Base-by-base conservation (phyloP, 2,329 filamentous ascomycete species). In the Diaporthe aspalathi region DNA sequence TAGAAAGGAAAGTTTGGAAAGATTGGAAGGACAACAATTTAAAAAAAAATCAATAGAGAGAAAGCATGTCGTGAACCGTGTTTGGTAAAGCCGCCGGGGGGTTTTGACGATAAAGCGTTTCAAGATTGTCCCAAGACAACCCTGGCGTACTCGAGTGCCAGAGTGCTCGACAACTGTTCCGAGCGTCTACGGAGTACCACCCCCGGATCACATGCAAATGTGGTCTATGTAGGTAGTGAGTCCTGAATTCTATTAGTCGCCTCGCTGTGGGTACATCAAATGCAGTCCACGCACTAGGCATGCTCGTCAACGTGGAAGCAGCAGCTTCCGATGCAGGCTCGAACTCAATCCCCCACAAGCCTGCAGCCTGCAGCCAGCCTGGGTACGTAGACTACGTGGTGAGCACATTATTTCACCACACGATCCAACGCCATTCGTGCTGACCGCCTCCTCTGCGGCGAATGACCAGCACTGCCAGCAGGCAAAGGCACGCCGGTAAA, bases 51-150 rank as follows among this genome's bases (percentile, higher is more conserved):
- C 35, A 47, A 45, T 17, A 54, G 38, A 11, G 38, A 11, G 20
- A 70, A 22, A 32, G 24, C 17, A 14, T 35, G 40, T 35, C 40
- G 17, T 67, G 40, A 32, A 53, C 40, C 27, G 22, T 20, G 38
- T 12, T 49, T 16, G 27, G 57, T 3, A 27, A 32, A n/a, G 12
- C 12, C 24, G 32, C 3, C 38, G 14, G 24, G 22, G 22, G 12
- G 17, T 47, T 14, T 29, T 57, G 35, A 53, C 63, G 49, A 69
- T 47, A 50, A 68, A 53, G 65, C 66, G 70, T 71, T 71, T 71
- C 70, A 71, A 47, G 54, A 53, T 60, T 71, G 70, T 71, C 65
- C 70, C 70, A 71, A 47, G 65, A 57, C 62, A 17, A 67, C 56
- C 47, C 52, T 60, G 43, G 32, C 22, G 57, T 38, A 43, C 35